Evolutionary conservation across 1,139 yeast species (phyloP).

Genomic region (Pichia sp.): DNA sequence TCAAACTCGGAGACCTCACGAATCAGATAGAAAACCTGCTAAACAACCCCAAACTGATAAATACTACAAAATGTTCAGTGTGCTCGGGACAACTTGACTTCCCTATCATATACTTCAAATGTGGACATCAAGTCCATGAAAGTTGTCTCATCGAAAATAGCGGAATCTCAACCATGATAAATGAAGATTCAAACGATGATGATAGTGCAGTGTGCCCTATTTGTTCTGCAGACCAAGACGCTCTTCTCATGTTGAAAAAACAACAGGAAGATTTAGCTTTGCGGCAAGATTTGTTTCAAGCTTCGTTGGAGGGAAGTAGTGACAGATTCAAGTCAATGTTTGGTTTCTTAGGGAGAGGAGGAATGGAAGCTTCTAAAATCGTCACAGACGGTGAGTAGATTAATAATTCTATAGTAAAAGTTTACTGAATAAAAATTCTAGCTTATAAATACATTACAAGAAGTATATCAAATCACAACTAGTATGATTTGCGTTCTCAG

Average conservation of each 20-base stretch:
- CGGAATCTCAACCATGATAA: constrained; percentile 4
- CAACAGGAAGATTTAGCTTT: constrained; percentile 62
- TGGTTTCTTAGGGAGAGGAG: constrained; percentile 86
- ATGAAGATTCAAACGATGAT: constrained; percentile 8
- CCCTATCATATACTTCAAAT: constrained; percentile 81
- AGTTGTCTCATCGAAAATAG: constrained; percentile 49
- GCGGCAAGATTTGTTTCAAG: constrained; percentile 58
- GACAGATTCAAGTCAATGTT: constrained; percentile 73
- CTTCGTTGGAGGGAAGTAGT: constrained; percentile 53
- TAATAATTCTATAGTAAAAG: neutral
- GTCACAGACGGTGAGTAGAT: constrained; percentile 3
- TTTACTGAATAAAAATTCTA: neutral
- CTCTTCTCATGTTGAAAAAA: constrained; percentile 53
- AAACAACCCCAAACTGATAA: constrained; percentile 58
- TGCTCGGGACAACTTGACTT: constrained; percentile 69
- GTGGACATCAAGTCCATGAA: constrained; percentile 85
- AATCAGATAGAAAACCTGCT: constrained; percentile 50
- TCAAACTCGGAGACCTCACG: constrained; percentile 58
- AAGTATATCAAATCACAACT: neutral
- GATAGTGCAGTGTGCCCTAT: constrained; percentile 56
- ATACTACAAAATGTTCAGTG: constrained; percentile 56
- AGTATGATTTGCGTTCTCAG: neutral
- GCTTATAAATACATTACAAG: neutral
- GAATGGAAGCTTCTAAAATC: constrained; percentile 46
- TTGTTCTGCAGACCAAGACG: constrained; percentile 67